These are phyloP conservation scores for Rhododendron ferrugineum DNA, from an alignment of 148 eudicot genomes.

Conservation along the genomic window DNA sequence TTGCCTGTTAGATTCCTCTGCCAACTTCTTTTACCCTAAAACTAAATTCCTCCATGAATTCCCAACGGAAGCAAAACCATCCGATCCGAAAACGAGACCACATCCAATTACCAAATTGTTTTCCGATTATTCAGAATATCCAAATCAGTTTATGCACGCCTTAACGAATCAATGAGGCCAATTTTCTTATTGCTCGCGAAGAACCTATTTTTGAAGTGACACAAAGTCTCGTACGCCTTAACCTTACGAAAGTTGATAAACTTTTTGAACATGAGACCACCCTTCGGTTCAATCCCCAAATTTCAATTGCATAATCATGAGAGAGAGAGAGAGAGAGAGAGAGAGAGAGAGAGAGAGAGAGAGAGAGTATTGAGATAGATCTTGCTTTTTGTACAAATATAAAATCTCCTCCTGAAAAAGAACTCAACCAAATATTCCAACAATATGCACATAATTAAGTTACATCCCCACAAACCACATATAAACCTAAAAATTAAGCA, in stretches of 20 bases:
- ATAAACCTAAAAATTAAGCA: not conserved
- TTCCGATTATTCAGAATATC: not conserved
- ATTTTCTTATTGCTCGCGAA: not conserved
- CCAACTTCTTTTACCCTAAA: not conserved
- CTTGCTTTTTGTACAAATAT: not conserved
- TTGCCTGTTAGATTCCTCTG: not conserved
- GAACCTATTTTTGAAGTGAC: not conserved
- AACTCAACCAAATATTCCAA: not conserved
- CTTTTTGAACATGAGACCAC: not conserved
- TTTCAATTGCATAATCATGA: not conserved
- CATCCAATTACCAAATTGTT: not conserved
- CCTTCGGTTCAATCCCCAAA: not conserved
- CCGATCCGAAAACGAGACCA: not conserved
- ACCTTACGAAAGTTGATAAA: not conserved
- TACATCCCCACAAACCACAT: not conserved
- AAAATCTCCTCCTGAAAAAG: not conserved
- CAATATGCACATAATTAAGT: conserved; percentile 4
- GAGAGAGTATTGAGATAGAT: not conserved
- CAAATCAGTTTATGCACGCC: not conserved
- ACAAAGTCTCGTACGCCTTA: not conserved
- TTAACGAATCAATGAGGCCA: not conserved
- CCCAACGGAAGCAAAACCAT: not conserved
- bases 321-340: not conserved
- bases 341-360: not conserved
- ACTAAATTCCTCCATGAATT: not conserved